phyloP scores from a whole-genome alignment of 2,329 filamentous ascomycete genomes.

The Colletotrichum siamense region DNA sequence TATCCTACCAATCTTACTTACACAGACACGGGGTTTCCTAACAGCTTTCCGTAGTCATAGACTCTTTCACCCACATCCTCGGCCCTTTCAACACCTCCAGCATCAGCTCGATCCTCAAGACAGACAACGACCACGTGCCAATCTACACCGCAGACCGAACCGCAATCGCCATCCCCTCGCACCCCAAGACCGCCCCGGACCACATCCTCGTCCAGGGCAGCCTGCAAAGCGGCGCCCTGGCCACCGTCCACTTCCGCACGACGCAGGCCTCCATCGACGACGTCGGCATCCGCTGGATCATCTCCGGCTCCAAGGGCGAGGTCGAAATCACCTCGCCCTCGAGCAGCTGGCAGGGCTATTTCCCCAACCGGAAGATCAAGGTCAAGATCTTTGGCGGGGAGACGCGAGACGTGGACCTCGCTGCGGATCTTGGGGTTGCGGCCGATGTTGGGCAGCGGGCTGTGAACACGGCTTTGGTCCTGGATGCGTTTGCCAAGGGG shows the following conservation, averaged over 20 bases:
- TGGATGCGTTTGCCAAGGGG: conserved; percentile 27
- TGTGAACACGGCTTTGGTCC: conserved; percentile 25
- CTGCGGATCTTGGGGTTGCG: conserved; percentile 14
- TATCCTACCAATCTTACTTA: not conserved
- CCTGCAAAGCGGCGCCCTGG: conserved; percentile 33
- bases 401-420: not conserved
- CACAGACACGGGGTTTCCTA: too few species aligned
- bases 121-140: conserved; percentile 23
- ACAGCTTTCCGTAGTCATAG: conserved; percentile 29
- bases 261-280: conserved; percentile 24
- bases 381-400: conserved; percentile 23
- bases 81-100: conserved; percentile 34
- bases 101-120: conserved; percentile 30
- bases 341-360: conserved; percentile 23
- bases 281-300: conserved; percentile 35
- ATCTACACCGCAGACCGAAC: conserved; percentile 26
- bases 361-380: conserved; percentile 14
- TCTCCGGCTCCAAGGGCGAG: conserved; percentile 41
- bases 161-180: conserved; percentile 25
- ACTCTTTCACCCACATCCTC: conserved; percentile 35
- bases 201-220: conserved; percentile 38
- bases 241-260: conserved; percentile 31
- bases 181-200: conserved; percentile 35
- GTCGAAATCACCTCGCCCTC: conserved; percentile 27
- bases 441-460: conserved; percentile 9